Conservation (phyloP, 441 rosid species). For the Euphorbia corollata region DNA sequence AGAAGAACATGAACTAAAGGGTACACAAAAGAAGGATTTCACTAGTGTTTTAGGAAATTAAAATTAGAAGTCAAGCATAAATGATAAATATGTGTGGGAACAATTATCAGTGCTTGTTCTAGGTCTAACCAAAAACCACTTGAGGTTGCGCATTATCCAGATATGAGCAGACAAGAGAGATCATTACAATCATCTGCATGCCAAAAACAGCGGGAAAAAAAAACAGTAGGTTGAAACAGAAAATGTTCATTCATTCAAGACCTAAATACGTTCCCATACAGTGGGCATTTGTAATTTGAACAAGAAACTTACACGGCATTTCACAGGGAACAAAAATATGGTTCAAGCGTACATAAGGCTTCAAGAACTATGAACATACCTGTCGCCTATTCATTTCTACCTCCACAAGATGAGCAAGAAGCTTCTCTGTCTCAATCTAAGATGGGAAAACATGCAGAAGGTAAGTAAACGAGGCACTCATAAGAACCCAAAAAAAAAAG, state of each 20-base stretch:
- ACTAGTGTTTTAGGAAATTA: not conserved
- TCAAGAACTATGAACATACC: constrained; percentile 34
- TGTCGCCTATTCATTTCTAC: constrained; percentile 80
- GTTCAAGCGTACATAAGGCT: not conserved
- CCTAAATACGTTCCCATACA: not conserved
- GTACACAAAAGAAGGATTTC: not conserved
- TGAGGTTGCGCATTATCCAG: not conserved
- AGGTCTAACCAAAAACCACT: not conserved
- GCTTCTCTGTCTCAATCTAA: constrained; percentile 97
- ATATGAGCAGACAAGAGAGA: not conserved
- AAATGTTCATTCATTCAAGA: constrained; percentile 2
- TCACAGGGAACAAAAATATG: too few species aligned
- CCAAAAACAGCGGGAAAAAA: too few species aligned
- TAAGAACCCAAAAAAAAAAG: not conserved
- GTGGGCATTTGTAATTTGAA: not conserved
- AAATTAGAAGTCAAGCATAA: not conserved
- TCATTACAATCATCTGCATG: not conserved
- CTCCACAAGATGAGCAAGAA: constrained; percentile 96
- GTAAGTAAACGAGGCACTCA: constrained; percentile 17
- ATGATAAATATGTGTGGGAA: not conserved
- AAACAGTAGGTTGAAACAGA: not conserved
- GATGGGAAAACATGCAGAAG: constrained; percentile 7
- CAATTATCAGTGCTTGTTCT: not conserved
- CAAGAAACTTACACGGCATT: too few species aligned
- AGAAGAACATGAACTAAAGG: not conserved